Base-by-base conservation (phyloP, 2,329 filamentous ascomycete genomes). In the Colletotrichum sansevieriae region DNA sequence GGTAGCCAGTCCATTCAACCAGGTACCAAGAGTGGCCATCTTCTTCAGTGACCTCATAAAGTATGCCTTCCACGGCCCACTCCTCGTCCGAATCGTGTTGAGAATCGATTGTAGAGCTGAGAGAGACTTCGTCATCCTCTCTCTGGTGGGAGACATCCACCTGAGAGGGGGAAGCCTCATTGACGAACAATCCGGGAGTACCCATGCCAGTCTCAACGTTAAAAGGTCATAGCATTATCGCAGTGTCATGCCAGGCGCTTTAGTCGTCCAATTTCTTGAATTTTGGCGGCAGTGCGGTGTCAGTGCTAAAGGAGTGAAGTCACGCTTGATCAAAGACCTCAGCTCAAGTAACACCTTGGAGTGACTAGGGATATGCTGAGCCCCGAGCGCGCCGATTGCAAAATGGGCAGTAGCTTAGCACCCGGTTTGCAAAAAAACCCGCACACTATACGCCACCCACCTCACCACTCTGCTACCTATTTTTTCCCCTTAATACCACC, bases 51-150 rank as follows among this genome's bases (percentile, higher is more conserved):
- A 29, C 29, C 44, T 68, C 49, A 8, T 37, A 46, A 15, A 49
- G 72, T 46, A 91, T 83, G 11, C 78, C 76, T 46, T 86, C 83
- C 6, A 90, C 83, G 6, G 78, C 74, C 75, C 84, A 90, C 68
- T 85, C 83, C 5, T 81, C 76, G 15, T 83, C 78, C 10, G 79
- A 75, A 3, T 83, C 81, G 43, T 72, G 60, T 7, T 74, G 72
- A 20, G 77, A 75, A 13, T 75, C 75, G 11, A 77, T 69, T 3
- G 80, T 79, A 10, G 80, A 82, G 3, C 76, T 72, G 29, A 80
- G 22, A 4, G 77, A 79, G 18, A 74, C 64, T n/a, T 70, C 72
- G 37, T 81, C 77, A 13, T 75, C 71, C 22, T 73, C 68, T 8
- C 65, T 57, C 6, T 22, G 46, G 20, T 65, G 60, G 68, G 72